These are phyloP conservation scores for Alternaria sp. DNA, from an alignment of 2,329 filamentous ascomycete species.

Conservation along the genomic window DNA sequence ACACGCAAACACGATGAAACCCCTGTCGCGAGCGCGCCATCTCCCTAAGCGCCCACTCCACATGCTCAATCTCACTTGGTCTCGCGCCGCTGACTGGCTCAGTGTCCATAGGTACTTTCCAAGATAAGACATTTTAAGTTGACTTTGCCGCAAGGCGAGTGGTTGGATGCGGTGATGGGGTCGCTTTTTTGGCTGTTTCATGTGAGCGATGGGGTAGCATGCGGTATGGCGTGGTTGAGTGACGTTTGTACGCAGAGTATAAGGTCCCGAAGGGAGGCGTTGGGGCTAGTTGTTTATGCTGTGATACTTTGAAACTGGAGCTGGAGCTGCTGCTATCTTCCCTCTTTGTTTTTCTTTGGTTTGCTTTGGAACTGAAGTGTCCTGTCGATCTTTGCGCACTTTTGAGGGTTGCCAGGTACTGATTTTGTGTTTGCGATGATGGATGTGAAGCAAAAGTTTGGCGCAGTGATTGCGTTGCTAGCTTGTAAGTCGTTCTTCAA, in stretches of 20 bases:
- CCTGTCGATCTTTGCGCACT: not conserved
- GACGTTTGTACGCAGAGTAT: constrained; percentile 2
- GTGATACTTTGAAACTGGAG: not conserved
- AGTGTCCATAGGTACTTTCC: not conserved
- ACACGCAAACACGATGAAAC: constrained; percentile 2
- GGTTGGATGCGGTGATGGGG: constrained; percentile 3
- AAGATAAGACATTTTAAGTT: constrained; percentile 7
- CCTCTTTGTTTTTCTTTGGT: not conserved
- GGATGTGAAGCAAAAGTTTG: not conserved
- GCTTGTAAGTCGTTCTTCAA: constrained; percentile 14
- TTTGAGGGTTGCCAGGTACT: not conserved
- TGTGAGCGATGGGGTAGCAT: not conserved
- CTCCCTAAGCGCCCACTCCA: constrained; percentile 8
- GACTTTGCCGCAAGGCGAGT: not conserved
- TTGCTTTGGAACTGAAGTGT: not conserved
- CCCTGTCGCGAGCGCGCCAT: not conserved
- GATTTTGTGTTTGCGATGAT: constrained; percentile 4
- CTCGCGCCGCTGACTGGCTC: constrained; percentile 7
- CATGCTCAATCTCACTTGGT: constrained; percentile 2
- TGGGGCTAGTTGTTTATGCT: constrained; percentile 2
- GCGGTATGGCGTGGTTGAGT: constrained; percentile 6
- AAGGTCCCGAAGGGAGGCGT: constrained; percentile 1
- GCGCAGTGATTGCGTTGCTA: constrained; percentile 21
- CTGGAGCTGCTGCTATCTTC: not conserved
- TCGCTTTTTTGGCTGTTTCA: constrained; percentile 9